Evolutionary conservation across 1,284 basidiomycete species (phyloP).

Genomic region (Puccinia polysora): DNA sequence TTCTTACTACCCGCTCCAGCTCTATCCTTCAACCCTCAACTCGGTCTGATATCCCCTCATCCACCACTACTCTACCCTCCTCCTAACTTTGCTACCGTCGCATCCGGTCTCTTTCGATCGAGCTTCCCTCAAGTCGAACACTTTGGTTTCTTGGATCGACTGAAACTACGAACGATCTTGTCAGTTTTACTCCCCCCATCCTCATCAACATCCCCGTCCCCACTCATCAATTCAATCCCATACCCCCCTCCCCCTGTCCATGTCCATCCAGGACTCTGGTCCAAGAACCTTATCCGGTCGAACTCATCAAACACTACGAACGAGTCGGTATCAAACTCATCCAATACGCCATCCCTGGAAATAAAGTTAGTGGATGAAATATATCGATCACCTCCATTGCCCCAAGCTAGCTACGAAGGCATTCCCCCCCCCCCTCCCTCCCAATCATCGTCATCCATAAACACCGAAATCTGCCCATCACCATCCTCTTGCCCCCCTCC

Average conservation of each 20-base stretch:
- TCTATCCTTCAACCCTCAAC: neutral
- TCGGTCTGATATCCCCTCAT: neutral
- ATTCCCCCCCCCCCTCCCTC: neutral
- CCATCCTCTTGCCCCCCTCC: conserved; percentile 17
- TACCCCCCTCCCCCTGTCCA: neutral
- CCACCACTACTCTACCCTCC: conserved; percentile 9
- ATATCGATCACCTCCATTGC: neutral
- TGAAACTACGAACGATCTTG: conserved; percentile 59
- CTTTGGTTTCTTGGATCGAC: conserved; percentile 58
- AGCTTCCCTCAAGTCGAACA: conserved; percentile 59
- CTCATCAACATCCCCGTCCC: conserved; percentile 20
- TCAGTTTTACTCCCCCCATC: conserved; percentile 47
- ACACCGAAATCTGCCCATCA: too few species aligned
- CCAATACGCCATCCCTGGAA: conserved; percentile 60
- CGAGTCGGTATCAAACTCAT: conserved; percentile 55
- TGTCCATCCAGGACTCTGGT: conserved; percentile 54
- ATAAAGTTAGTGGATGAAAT: conserved; percentile 54
- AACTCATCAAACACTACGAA: conserved; percentile 56
- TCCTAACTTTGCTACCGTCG: conserved; percentile 52
- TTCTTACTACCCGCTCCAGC: conserved; percentile 34
- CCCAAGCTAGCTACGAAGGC: too few species aligned
- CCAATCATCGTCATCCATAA: conserved; percentile 11
- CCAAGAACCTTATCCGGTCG: conserved; percentile 59
- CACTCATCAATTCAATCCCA: neutral
- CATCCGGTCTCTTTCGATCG: conserved; percentile 57